Evolutionary conservation across 2,329 filamentous ascomycete species (phyloP), one percentile per base, ranked within the genome.

Genomic region (Drechslerella coelobrocha): DNA sequence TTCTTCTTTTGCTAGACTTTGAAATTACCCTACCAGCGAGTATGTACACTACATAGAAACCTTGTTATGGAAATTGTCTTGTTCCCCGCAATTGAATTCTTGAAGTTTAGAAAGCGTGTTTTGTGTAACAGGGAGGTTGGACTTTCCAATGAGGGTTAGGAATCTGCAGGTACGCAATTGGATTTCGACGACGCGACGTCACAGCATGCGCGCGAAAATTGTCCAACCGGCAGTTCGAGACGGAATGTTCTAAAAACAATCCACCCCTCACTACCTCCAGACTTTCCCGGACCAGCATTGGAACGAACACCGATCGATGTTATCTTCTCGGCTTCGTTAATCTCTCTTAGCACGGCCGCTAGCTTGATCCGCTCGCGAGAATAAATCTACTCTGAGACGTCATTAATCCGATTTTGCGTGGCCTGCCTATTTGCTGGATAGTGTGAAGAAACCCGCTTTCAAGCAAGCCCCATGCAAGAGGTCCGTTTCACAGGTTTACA

Each of bases 161-260:
- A 68, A 61, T 47, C 63, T 68, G 63, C 63, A 68, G 63, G 63
- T 68, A 68, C 63, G 43, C 48, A 41, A 21, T 41, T 57, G 41
- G 43, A 50, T 61, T 27, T 45, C 43, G 17, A n/a, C 34, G 34
- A 39, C 34, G 51, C 55, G 63, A 68, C 63, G 63, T 68, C 63
- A 68, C 55, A 56, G 56, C 41, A 61, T 61, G 63, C 63, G 55
- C 63, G 56, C 63, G 56, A 68, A 61, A 68, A 24, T 23, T 26
- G 27, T 5, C 34, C 34, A 39, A 39, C 50, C 55, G 51, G 63
- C 63, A 68, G 12, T 34, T 56, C 55, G 51, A 41, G 63, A 51
- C 56, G 63, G 63, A 54, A 59, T 17, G 29, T 56, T 61, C 63
- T 61, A 56, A 68, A 61, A 61, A 68, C 55, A 54, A 51, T 31